These are phyloP conservation scores for Komagataella populi DNA, from an alignment of 805 yeast genomes.

Conservation along the genomic window DNA sequence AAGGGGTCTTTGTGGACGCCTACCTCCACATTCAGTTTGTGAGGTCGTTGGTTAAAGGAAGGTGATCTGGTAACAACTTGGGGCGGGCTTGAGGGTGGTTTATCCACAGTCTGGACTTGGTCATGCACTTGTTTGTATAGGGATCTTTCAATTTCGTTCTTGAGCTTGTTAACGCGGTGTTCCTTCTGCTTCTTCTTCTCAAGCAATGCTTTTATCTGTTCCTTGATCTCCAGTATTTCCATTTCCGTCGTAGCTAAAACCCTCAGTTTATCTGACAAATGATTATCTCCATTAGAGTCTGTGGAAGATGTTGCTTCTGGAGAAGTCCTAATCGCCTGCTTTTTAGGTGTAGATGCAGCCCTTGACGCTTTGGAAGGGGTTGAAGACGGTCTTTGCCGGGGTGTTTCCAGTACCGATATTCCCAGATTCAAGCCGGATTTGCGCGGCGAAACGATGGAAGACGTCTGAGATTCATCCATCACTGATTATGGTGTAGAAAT, in stretches of 20 bases:
- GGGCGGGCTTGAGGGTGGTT: not conserved
- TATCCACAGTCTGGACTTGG: not conserved
- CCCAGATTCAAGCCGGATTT: constrained; percentile 18
- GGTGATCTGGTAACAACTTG: not conserved
- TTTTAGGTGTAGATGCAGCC: not conserved
- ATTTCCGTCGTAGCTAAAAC: constrained; percentile 56
- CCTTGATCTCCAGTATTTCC: constrained; percentile 51
- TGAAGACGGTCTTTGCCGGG: not conserved
- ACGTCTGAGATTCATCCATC: constrained; percentile 1
- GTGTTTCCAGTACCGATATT: constrained; percentile 12
- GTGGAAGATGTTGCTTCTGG: not conserved
- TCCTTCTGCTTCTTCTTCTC: constrained; percentile 26
- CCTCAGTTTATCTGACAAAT: constrained; percentile 41
- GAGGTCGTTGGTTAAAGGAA: not conserved
- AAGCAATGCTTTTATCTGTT: constrained; percentile 31
- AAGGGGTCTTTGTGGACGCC: not conserved
- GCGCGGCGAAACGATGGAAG: constrained; percentile 2
- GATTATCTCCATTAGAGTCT: constrained; percentile 6
- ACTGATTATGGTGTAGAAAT: not conserved
- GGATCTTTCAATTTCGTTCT: constrained; percentile 31
- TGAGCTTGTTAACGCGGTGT: constrained; percentile 35
- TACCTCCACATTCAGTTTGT: not conserved
- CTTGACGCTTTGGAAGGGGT: not conserved
- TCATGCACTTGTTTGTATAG: constrained; percentile 25
- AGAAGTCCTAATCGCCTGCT: not conserved